Evolutionary conservation across 352 stramenopile species (phyloP).

Genomic region (Vaucheria bursata): DNA sequence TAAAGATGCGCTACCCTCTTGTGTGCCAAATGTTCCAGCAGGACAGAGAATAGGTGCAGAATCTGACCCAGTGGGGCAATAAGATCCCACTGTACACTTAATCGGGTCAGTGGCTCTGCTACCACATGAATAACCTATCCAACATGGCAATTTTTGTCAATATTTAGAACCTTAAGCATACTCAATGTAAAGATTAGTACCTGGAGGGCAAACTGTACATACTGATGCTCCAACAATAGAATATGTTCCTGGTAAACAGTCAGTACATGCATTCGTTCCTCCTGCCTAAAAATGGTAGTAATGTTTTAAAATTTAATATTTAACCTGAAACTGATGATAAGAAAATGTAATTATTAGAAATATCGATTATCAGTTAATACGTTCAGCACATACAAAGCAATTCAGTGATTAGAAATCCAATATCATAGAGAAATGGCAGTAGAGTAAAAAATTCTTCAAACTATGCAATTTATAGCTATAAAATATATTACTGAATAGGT

Average conservation of each 20-base stretch:
- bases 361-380: too few species aligned
- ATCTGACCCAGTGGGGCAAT: conserved; percentile 74
- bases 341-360: too few species aligned
- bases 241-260: conserved; percentile 60
- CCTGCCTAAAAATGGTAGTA: too few species aligned
- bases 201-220: conserved; percentile 67
- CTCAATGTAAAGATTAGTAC: conserved; percentile 62
- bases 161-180: too few species aligned
- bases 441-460: too few species aligned
- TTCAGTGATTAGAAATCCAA: too few species aligned
- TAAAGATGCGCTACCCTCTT: conserved; percentile 51
- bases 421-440: too few species aligned
- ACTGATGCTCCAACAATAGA: conserved; percentile 50
- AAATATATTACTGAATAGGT: conserved; percentile 54
- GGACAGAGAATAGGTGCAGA: conserved; percentile 74
- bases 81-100: conserved; percentile 58
- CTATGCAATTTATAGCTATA: too few species aligned
- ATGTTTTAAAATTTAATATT: too few species aligned
- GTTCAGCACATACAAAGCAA: too few species aligned
- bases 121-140: conserved; percentile 51
- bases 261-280: conserved; percentile 34
- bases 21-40: conserved; percentile 69
- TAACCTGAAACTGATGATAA: too few species aligned
- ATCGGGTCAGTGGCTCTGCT: conserved; percentile 14
- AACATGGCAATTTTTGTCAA: too few species aligned